Evolutionary conservation across 345 rosid species (phyloP), one percentile per base, ranked within the genome.

Genomic region (Populus alba): DNA sequence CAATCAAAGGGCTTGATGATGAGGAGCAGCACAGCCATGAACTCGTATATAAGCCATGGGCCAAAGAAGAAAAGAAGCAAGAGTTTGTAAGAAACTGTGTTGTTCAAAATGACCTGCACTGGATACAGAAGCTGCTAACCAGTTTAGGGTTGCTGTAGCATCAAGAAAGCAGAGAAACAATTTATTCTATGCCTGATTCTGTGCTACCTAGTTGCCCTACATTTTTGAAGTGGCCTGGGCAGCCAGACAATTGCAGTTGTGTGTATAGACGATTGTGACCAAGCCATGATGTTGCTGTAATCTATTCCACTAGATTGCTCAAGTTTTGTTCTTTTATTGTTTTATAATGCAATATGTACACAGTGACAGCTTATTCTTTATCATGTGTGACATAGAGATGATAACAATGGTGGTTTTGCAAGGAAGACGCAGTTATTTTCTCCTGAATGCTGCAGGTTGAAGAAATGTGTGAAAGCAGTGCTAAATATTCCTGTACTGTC

Each of bases 41-140:
- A 59, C 22, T 47, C 8, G 71, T 68, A 55, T 78, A 70, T 70
- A 75, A n/a, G 55, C 80, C 83, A 33, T 31, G 35, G 27, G 73
- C 69, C 49, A n/a, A 38, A 68, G 69, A 23, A 65, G 82, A 85
- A 75, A 87, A 85, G 80, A 66, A 71, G 75, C 83, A 47, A 74
- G 78, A 69, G 66, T 68, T 72, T 15, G 20, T 33, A 1, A 76
- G 49, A 37, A 63, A 70, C 43, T 25, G 59, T 61, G 83, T 86
- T 13, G 22, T 88, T 78, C 76, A 84, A 74, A 90, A 74, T 10
- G 92, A 94, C 79, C 74, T 91, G 22, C 88, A 80, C 62, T 92
- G 97, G 98, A 97, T 94, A 53, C 84, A 87, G 73, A 91, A 84
- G 83, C 83, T 94, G 77, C 85, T 94, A 17, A 76, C 72, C 53